Evolutionary conservation across 441 rosid species (phyloP), one percentile per base, ranked within the genome.

Genomic region (Croton laevigatus): DNA sequence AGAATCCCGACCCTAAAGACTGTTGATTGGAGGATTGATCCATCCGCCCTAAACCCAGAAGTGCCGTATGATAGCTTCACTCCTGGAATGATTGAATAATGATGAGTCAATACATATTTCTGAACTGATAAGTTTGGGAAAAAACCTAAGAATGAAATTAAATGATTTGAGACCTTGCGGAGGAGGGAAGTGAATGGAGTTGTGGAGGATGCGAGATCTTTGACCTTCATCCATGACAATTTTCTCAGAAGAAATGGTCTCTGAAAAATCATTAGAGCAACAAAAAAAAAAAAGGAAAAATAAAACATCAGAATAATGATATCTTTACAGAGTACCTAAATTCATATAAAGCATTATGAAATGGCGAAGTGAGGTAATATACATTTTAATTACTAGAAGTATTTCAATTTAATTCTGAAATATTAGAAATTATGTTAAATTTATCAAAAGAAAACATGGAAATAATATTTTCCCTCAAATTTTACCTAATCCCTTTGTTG

Each of bases 11-110:
- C 85, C 65, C 99, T 83, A 42, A 76, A 83, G 36, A 89, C 88
- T 20, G 94, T 89, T 4, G 98, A 92, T 68, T 80, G 74, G 34
- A 94, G 96, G 58, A 92, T 61, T 19, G 84, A 80, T 6, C 96
- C 96, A 53, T 92, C 97, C 60, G 83, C 91, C 65, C 96, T 83
- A 76, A 92, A 94, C 51, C 97, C 98, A 38, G 99, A 72, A 20
- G 97, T 92, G 19, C 98, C 98, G 54, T 92, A 92, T 0, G 97
- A 88, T 48, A 92, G 76, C 84, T 72, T 87, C 74, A 86, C 77
- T 44, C 89, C 93, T 85, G 75, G 45, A 40, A 52, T 48, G 40
- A 19, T 17, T 58, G 71, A 44, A 61, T 42, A 34, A 59, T 61
- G 66, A 53, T 40, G 37, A 53, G 13, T 55, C 9, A 40, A n/a